phyloP scores from a whole-genome alignment of 768 basidiomycete genomes.

The Russula sp. region DNA sequence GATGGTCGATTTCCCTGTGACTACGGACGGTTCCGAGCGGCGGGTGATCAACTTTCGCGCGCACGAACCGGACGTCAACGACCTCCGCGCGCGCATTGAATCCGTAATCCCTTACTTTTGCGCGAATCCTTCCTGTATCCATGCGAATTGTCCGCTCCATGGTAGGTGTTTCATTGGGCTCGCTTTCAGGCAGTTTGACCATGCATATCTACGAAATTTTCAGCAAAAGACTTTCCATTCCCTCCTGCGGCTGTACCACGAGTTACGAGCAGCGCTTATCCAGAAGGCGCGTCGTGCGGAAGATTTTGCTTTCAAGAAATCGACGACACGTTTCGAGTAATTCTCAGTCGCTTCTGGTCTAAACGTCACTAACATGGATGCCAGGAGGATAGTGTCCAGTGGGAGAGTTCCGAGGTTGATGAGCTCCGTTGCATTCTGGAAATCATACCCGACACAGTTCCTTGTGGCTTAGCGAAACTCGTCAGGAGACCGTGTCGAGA shows the following conservation, averaged over 20 bases:
- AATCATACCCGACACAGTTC: constrained; percentile 24
- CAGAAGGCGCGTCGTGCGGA: constrained; percentile 11
- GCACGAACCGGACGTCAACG: constrained; percentile 26
- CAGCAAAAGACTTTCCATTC: not conserved
- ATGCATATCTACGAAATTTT: not conserved
- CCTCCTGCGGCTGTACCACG: constrained; percentile 15
- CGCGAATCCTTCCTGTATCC: constrained; percentile 28
- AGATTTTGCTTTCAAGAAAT: constrained; percentile 15
- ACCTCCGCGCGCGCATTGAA: constrained; percentile 33
- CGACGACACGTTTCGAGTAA: constrained; percentile 9
- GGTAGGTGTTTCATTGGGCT: constrained; percentile 17
- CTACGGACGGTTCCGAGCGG: constrained; percentile 20
- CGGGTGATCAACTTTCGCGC: constrained; percentile 22
- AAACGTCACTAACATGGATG: not conserved
- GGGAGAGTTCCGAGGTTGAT: constrained; percentile 18
- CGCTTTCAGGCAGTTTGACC: not conserved
- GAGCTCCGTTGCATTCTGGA: constrained; percentile 25
- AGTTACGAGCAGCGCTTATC: constrained; percentile 13
- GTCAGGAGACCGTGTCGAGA: constrained; percentile 26
- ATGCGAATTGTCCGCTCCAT: constrained; percentile 10
- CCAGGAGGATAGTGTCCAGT: constrained; percentile 10
- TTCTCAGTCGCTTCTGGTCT: not conserved
- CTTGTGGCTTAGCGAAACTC: constrained; percentile 28
- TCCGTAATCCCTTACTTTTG: constrained; percentile 33
- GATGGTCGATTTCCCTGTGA: constrained; percentile 3